A percentile compares a stretch with the other conserved stretches of the same genome.
Evolutionary conservation across 2,329 filamentous ascomycete species (phyloP).

Genomic region (Zalaria sp.): DNA sequence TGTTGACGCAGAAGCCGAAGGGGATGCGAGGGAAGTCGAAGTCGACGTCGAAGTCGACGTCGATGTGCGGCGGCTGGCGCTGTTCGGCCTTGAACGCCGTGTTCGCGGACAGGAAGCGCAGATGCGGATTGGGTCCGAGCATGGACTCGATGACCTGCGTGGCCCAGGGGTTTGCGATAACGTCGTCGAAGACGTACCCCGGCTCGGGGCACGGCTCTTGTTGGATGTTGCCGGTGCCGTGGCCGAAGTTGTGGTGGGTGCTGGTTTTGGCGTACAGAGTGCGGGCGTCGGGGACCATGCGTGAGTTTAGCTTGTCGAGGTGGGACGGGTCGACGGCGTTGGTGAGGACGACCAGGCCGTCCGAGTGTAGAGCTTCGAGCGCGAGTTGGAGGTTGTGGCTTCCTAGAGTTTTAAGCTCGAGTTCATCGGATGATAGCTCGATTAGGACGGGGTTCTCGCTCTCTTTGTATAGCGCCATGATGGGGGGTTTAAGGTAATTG

Average conservation of each 20-base stretch:
- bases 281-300: constrained; percentile 17
- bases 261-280: constrained; percentile 15
- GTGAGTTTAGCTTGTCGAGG: constrained; percentile 18
- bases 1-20: constrained; percentile 40
- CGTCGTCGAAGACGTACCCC: constrained; percentile 22
- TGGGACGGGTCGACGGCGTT: constrained; percentile 21
- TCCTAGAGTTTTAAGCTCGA: constrained; percentile 9
- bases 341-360: constrained; percentile 23
- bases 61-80: constrained; percentile 44
- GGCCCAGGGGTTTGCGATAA: constrained; percentile 28
- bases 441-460: background rate
- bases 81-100: constrained; percentile 33
- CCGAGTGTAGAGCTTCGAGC: constrained; percentile 15
- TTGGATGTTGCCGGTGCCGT: constrained; percentile 24
- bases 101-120: constrained; percentile 46
- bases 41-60: constrained; percentile 38
- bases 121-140: constrained; percentile 40
- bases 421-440: constrained; percentile 11
- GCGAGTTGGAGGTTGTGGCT: constrained; percentile 5
- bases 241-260: constrained; percentile 18
- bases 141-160: constrained; percentile 41
- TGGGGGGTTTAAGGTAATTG: background rate
- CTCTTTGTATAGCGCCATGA: background rate
- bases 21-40: constrained; percentile 35
- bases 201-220: constrained; percentile 23